Evolutionary conservation across 169 alveolate genomes (phyloP).

Genomic region (Eimeria maxima): DNA sequence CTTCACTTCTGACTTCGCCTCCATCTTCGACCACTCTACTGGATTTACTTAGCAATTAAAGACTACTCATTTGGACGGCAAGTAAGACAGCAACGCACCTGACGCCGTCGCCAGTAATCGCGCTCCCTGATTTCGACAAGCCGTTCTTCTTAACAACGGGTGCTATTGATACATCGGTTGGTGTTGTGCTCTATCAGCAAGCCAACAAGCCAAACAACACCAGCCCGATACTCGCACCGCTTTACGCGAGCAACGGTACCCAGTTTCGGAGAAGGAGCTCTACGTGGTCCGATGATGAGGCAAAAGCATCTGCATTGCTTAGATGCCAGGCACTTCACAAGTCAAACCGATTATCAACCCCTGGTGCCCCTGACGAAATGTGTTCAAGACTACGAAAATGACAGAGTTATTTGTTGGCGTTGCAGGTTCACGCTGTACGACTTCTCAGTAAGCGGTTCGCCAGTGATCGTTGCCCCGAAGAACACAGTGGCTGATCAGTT

Average conservation of each 20-base stretch:
- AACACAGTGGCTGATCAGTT: not conserved
- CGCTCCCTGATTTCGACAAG: not conserved
- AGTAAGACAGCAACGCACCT: not conserved
- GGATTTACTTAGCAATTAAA: not conserved
- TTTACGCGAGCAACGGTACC: not conserved
- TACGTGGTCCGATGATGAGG: not conserved
- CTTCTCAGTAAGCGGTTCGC: not conserved
- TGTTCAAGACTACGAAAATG: not conserved
- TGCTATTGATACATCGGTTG: not conserved
- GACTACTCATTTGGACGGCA: not conserved
- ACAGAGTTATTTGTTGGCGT: not conserved
- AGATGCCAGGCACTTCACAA: not conserved
- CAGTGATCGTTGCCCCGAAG: not conserved
- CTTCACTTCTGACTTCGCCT: not conserved
- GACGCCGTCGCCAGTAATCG: not conserved
- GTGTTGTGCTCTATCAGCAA: not conserved
- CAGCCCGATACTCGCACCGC: not conserved
- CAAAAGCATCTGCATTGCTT: not conserved
- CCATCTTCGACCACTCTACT: not conserved
- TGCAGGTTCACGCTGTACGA: not conserved
- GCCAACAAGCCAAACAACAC: not conserved
- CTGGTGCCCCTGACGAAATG: not conserved
- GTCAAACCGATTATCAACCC: not conserved
- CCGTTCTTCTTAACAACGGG: not conserved
- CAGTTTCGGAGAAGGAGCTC: not conserved